Base-by-base conservation (phyloP, 2,329 filamentous ascomycete species). In the Cladorrhinum sp. region DNA sequence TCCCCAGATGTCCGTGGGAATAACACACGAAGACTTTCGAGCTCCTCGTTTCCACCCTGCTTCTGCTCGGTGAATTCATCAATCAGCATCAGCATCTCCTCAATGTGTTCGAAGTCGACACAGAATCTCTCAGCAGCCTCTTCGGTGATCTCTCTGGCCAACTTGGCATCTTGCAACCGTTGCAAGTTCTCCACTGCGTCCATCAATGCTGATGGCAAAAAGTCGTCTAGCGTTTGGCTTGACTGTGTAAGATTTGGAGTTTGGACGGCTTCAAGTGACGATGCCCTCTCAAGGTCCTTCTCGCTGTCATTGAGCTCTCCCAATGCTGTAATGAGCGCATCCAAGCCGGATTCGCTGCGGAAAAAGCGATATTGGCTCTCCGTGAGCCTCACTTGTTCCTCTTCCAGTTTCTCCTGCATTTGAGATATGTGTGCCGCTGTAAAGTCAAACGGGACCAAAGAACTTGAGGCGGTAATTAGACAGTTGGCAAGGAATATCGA, bases 151-250 rank as follows among this genome's bases (percentile, higher is more conserved):
- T 87, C 81, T 52, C 91, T 85, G 13, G 89, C 88, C 60, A 96
- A 77, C 10, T 80, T 81, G 1, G 89, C 84, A 68, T 91, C 90
- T 63, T 89, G 86, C 1, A 99, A 76, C 48, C 85, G 79, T 65
- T 88, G 88, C 24, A 98, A 75, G 62, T 92, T 91, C 55, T 95
- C 90, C 67, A 91, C 86, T 2, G 93, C 93, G 72, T 99, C 95
- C 80, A 97, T 93, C 27, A 96, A 81, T 2, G 93, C 95, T 1
- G 92, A 96, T 0, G 95, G 93, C 23, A 99, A 79, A 76, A 98
- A 99, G 62, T 92, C 87, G 70, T 99, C 95, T 6, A 99, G 80
- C 45, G 82, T 83, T 68, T 93, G 90, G 68, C 91, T 91, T 1
- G 88, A 86, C 54, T 80, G 76, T 1, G 82, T 76, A n/a, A 98